Conservation (phyloP, 1,284 basidiomycete genomes). For the Agroathelia rolfsii region DNA sequence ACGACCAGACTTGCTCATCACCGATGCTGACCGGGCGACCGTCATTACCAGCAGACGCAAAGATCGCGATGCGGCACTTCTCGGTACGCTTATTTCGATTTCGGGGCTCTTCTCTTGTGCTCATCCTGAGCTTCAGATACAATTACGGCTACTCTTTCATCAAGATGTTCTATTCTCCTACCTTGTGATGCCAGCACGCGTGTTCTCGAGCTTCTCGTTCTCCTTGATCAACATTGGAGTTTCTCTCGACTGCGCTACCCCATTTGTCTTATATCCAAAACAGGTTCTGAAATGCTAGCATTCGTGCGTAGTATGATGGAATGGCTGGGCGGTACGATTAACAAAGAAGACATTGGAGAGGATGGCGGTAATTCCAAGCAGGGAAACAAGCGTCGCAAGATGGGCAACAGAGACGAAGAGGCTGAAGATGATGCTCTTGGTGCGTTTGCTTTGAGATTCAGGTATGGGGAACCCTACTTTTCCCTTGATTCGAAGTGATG, state of each 20-base stretch:
- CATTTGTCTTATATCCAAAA: slow-evolving; percentile 86
- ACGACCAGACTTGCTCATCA: slow-evolving; percentile 87
- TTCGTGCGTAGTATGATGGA: slow-evolving; percentile 97
- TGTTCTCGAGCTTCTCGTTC: slow-evolving; percentile 85
- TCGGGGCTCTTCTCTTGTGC: slow-evolving; percentile 5
- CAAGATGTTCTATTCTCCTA: slow-evolving; percentile 73
- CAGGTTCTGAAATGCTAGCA: slow-evolving; percentile 88
- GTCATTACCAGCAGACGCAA: slow-evolving; percentile 82
- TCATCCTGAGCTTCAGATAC: slow-evolving; percentile 46
- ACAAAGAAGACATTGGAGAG: slow-evolving; percentile 79
- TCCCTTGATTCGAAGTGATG: not conserved
- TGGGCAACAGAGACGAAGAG: slow-evolving; percentile 57
- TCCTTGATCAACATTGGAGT: slow-evolving; percentile 97
- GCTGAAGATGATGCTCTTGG: slow-evolving; percentile 66
- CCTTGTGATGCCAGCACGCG: slow-evolving; percentile 93
- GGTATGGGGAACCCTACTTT: slow-evolving; percentile 29
- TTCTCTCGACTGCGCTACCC: slow-evolving; percentile 75
- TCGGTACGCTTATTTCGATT: slow-evolving; percentile 44
- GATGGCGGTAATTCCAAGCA: slow-evolving; percentile 44
- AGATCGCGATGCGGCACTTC: slow-evolving; percentile 83
- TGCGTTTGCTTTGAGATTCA: slow-evolving; percentile 67
- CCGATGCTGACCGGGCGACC: slow-evolving; percentile 79
- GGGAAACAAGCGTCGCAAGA: slow-evolving; percentile 46
- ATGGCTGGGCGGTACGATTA: slow-evolving; percentile 93
- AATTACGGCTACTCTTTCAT: slow-evolving; percentile 74